Conservation (phyloP, 192 early-diverging fungal genomes). For the Umbelopsis vinacea region DNA sequence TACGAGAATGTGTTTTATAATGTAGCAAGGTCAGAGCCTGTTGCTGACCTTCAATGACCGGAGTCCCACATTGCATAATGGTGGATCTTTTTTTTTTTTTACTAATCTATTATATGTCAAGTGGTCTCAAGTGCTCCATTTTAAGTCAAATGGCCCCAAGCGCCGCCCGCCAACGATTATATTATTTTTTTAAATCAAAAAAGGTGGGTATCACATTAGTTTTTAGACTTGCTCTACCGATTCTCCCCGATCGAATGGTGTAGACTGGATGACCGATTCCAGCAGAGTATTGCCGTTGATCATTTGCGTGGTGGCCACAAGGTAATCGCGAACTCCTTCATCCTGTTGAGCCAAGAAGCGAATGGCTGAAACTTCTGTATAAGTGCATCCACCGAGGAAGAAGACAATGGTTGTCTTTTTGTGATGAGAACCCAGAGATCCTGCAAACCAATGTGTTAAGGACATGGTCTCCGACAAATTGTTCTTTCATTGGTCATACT, state of each 20-base stretch:
- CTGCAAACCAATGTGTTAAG: not conserved
- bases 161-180: too few species aligned
- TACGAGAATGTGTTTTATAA: too few species aligned
- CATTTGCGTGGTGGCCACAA: slow-evolving; percentile 88
- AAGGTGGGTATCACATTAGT: slow-evolving; percentile 2
- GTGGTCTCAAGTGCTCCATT: too few species aligned
- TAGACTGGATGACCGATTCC: slow-evolving; percentile 43
- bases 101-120: too few species aligned
- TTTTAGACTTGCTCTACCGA: not conserved
- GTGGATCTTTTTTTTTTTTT: too few species aligned
- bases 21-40: too few species aligned
- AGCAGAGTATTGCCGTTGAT: slow-evolving; percentile 85
- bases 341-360: slow-evolving; percentile 85
- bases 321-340: slow-evolving; percentile 75
- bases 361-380: slow-evolving; percentile 91
- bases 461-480: not conserved
- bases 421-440: slow-evolving; percentile 27
- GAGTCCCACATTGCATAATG: too few species aligned
- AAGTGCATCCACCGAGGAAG: slow-evolving; percentile 95
- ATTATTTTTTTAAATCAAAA: not conserved
- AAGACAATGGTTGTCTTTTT: slow-evolving; percentile 75
- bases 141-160: too few species aligned
- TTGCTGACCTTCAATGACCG: too few species aligned
- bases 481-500: slow-evolving; percentile 3
- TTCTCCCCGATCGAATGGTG: slow-evolving; percentile 3